phyloP scores from a whole-genome alignment of 805 yeast species.

The Ogataea paraovalis region DNA sequence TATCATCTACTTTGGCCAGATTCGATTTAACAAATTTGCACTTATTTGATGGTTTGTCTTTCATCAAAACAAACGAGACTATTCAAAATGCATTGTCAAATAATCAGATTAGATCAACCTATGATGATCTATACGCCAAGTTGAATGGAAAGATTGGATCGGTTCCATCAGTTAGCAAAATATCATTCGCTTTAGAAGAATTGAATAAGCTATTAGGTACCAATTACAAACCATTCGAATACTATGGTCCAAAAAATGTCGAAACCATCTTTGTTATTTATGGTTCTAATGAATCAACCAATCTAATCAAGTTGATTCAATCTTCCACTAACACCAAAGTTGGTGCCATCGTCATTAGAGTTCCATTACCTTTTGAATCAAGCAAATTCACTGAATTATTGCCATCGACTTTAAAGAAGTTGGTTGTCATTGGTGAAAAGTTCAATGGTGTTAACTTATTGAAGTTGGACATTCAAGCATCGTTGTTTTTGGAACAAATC shows the following conservation, averaged over 20 bases:
- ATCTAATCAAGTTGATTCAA: constrained; percentile 44
- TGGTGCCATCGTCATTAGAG: constrained; percentile 68
- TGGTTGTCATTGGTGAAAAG: constrained; percentile 66
- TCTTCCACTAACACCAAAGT: constrained; percentile 34
- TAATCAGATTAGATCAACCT: constrained; percentile 37
- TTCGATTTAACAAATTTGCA: constrained; percentile 63
- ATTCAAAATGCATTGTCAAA: constrained; percentile 41
- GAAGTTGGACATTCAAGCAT: constrained; percentile 69
- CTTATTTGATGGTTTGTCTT: constrained; percentile 77
- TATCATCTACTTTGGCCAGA: constrained; percentile 61
- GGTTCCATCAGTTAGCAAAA: constrained; percentile 29
- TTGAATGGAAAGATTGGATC: constrained; percentile 22
- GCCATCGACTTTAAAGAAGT: constrained; percentile 52
- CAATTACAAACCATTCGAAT: constrained; percentile 59
- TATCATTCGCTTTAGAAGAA: constrained; percentile 42
- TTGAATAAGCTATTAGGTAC: constrained; percentile 56
- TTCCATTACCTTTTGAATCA: constrained; percentile 76
- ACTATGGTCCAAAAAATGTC: constrained; percentile 58
- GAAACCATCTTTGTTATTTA: constrained; percentile 77
- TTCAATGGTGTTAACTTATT: constrained; percentile 38
- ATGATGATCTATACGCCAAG: constrained; percentile 35
- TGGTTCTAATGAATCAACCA: constrained; percentile 64
- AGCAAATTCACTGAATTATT: constrained; percentile 54
- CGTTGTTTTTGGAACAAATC: constrained; percentile 52
- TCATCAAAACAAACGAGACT: constrained; percentile 47